Evolutionary conservation across 305 asterid species (phyloP).

Genomic region (Caryopteris hybrid): DNA sequence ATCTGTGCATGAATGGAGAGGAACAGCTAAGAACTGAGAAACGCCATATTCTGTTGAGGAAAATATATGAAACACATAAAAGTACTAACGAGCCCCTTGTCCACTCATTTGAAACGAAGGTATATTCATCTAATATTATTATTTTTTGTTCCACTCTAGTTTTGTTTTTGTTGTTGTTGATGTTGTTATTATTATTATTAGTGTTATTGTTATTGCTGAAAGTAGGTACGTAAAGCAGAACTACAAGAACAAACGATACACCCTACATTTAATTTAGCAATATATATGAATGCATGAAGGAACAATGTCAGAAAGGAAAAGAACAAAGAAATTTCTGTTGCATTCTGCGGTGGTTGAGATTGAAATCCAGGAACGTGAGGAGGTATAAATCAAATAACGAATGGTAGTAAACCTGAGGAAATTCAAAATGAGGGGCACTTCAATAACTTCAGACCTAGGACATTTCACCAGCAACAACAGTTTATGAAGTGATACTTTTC

Average conservation of each 20-base stretch:
- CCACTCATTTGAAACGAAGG: background rate
- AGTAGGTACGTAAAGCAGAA: background rate
- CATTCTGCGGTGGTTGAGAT: constrained; percentile 1
- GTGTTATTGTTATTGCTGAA: too few species aligned
- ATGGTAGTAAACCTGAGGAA: background rate
- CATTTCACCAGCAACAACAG: background rate
- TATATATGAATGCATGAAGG: background rate
- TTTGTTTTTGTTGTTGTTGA: background rate
- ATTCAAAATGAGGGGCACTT: background rate
- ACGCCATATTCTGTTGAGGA: background rate
- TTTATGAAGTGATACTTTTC: background rate
- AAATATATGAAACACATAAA: background rate
- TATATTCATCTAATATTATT: too few species aligned
- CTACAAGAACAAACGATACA: background rate
- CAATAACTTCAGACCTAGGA: background rate
- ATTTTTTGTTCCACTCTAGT: background rate
- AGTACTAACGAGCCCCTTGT: background rate
- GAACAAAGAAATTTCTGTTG: background rate
- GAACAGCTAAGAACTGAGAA: background rate
- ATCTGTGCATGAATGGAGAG: constrained; percentile 2
- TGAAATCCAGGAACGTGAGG: background rate
- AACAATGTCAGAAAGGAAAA: background rate
- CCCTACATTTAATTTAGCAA: background rate
- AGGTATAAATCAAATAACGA: background rate
- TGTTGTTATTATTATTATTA: too few species aligned